Evolutionary conservation across 352 stramenopile genomes (phyloP).

Genomic region (Globisporangium rhizosaccharum): DNA sequence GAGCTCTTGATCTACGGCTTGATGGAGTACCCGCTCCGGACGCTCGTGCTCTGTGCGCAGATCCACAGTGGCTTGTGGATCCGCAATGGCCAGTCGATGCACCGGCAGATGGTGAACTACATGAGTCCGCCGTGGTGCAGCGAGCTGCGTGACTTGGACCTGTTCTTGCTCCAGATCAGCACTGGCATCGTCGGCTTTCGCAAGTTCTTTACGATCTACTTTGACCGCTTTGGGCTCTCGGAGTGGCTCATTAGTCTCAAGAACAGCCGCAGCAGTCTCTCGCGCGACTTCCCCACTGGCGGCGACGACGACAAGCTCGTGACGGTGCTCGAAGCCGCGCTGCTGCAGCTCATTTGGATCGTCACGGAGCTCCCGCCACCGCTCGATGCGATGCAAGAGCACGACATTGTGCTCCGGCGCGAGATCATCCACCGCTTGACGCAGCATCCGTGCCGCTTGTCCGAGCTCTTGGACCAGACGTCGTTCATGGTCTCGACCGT

Average conservation of each 20-base stretch:
- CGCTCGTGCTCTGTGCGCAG: slow-evolving; percentile 66
- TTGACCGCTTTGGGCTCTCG: slow-evolving; percentile 73
- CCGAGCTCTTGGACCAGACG: slow-evolving; percentile 75
- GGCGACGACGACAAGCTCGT: slow-evolving; percentile 60
- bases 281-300: slow-evolving; percentile 21
- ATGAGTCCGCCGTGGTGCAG: slow-evolving; percentile 66
- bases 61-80: slow-evolving; percentile 81
- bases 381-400: slow-evolving; percentile 49
- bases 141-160: slow-evolving; percentile 66
- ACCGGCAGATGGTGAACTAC: slow-evolving; percentile 79
- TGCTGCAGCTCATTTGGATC: slow-evolving; percentile 85
- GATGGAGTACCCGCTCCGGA: slow-evolving; percentile 76
- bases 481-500: slow-evolving; percentile 67
- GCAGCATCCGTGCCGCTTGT: slow-evolving; percentile 64
- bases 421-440: slow-evolving; percentile 86
- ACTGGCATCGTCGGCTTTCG: slow-evolving; percentile 49
- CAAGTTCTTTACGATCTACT: slow-evolving; percentile 75
- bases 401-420: slow-evolving; percentile 63
- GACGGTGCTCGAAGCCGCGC: slow-evolving; percentile 62
- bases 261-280: slow-evolving; percentile 43
- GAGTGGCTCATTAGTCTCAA: slow-evolving; percentile 67
- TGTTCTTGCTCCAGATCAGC: slow-evolving; percentile 71
- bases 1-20: slow-evolving; percentile 63
- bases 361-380: slow-evolving; percentile 78
- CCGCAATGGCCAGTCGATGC: slow-evolving; percentile 80